Conservation (phyloP, 306 rosid species). For the Cajanus cajan region DNA sequence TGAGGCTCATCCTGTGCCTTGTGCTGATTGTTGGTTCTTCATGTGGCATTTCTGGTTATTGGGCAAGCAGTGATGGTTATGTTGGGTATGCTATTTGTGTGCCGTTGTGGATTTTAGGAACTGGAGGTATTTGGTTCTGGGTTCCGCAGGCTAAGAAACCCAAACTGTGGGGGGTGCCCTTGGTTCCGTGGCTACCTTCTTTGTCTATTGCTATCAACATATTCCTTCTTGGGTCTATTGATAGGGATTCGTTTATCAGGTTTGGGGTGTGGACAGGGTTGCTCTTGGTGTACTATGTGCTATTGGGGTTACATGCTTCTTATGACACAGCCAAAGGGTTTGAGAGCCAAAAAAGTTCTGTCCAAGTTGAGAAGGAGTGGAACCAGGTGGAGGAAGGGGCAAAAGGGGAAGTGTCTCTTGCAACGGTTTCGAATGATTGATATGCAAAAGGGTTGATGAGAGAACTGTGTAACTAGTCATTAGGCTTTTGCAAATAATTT, state of each 20-base stretch:
- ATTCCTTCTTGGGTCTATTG: slow-evolving; percentile 81
- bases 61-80: slow-evolving; percentile 46
- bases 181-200: slow-evolving; percentile 82
- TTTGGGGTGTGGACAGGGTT: slow-evolving; percentile 39
- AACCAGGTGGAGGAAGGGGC: slow-evolving; percentile 31
- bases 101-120: slow-evolving; percentile 59
- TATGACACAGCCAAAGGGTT: slow-evolving; percentile 41
- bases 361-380: slow-evolving; percentile 13
- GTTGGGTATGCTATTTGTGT: slow-evolving; percentile 41
- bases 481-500: neutral
- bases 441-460: neutral
- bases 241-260: slow-evolving; percentile 45
- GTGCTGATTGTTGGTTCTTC: slow-evolving; percentile 49
- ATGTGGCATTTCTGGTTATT: slow-evolving; percentile 39
- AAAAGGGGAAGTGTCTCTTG: neutral
- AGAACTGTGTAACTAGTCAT: no score
- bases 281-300: slow-evolving; percentile 28
- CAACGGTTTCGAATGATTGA: neutral
- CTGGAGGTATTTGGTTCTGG: slow-evolving; percentile 38
- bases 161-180: slow-evolving; percentile 70
- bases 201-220: slow-evolving; percentile 64
- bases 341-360: neutral
- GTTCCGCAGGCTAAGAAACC: slow-evolving; percentile 75
- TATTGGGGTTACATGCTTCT: slow-evolving; percentile 44
- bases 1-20: slow-evolving; percentile 48